Evolutionary conservation across 2,329 filamentous ascomycete species (phyloP), one percentile per base, ranked within the genome.

Genomic region (Macrophomina pseudophaseolina): DNA sequence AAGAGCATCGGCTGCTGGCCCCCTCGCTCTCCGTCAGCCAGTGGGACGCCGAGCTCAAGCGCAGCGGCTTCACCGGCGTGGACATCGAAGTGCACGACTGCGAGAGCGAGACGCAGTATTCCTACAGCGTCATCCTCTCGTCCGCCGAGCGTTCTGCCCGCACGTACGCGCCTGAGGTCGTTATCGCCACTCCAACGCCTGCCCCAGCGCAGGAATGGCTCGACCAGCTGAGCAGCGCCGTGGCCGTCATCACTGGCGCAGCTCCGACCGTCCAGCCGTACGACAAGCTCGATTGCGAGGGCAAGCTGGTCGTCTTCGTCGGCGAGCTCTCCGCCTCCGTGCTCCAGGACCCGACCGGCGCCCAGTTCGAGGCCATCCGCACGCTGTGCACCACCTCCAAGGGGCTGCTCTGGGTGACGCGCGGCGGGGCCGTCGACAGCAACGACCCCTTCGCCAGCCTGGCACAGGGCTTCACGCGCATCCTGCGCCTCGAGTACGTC

Each of bases 1-100:
- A 76, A 1, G 76, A 78, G 52, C 75, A 74, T 0, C 70, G 74
- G 32, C 51, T 32, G 0, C 44, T 70, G 2, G 72, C 70, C 6
- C 79, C 79, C 7, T 38, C 23, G 16, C 32, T 65, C 18, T 9
- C 18, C 16, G 28, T 32, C 18, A 38, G 14, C 7, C 11, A 46
- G 40, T 65, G 63, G 63, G 14, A 65, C 32, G 28, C 8, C 8
- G 30, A 42, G 38, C 63, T 65, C 14, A 28, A 16, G 18, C 44
- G 54, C 7, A 46, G 33, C 8, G 52, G 51, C 16, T 65, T 65
- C 32, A 28, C n/a, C 8, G 63, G 63, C 18, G 40, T 65, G 5
- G 63, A 65, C 8, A 11, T 66, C 12, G n/a, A 59, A 8, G 58
- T 38, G n/a, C 46, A 33, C 18, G 52, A 38, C 12, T 30, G 48